Evolutionary conservation across 1,284 basidiomycete species (phyloP), one percentile per base, ranked within the genome.

Genomic region (Jaminaea rosea): DNA sequence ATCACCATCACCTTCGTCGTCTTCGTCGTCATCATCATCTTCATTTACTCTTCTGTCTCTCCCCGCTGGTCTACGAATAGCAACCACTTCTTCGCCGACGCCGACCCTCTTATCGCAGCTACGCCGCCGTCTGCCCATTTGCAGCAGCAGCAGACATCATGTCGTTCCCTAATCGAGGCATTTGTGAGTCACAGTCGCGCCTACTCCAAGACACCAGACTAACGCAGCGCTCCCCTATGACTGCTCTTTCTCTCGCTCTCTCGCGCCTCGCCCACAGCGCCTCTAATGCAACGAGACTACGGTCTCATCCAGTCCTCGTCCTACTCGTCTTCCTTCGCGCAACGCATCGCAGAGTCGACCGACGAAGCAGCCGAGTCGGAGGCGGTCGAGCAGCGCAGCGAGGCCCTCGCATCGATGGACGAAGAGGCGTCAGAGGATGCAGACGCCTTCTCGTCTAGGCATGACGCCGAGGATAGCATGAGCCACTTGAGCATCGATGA

Each of bases 91-190:
- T n/a, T n/a, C n/a, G n/a, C n/a, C n/a, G n/a, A n/a, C n/a, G n/a
- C n/a, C n/a, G n/a, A n/a, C n/a, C n/a, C n/a, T n/a, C n/a, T n/a
- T n/a, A n/a, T n/a, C n/a, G n/a, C n/a, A n/a, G n/a, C n/a, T n/a
- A n/a, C n/a, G n/a, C n/a, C n/a, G n/a, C n/a, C n/a, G n/a, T n/a
- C n/a, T n/a, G n/a, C n/a, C n/a, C n/a, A n/a, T n/a, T n/a, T n/a
- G n/a, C n/a, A n/a, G n/a, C n/a, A n/a, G n/a, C n/a, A n/a, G n/a
- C n/a, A n/a, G n/a, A n/a, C 29, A 31, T 31, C 29, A 42, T 42
- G 39, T 42, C 39, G 6, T 42, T 42, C 11, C 39, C 39, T 42
- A 42, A 42, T 21, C 39, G 39, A 42, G 39, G 39, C 4, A 21
- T 23, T 21, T 42, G 39, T 42, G 39, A 42, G 39, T 23, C 19